A percentile compares a stretch with the other conserved stretches of the same genome.
Evolutionary conservation across 805 yeast species (phyloP).

Genomic region (Hanseniaspora taiwanica): DNA sequence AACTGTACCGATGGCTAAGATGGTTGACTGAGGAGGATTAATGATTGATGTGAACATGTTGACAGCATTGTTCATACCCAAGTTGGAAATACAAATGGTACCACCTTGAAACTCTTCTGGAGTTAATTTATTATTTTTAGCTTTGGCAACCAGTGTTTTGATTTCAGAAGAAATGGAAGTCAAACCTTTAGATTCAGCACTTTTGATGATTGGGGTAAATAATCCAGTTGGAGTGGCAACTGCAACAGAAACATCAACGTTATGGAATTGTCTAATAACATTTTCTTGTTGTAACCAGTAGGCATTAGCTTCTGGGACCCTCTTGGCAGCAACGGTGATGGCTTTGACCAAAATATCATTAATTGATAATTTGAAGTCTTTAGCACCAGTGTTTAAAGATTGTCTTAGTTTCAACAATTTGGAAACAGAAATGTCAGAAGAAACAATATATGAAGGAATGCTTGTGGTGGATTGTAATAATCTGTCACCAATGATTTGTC

Average conservation of each 20-base stretch:
- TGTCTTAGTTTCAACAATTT: conserved; percentile 87
- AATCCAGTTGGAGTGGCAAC: conserved; percentile 97
- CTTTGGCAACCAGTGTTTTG: conserved; percentile 92
- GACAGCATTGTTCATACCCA: conserved; percentile 97
- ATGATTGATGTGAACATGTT: conserved; percentile 87
- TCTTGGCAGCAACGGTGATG: conserved; percentile 72
- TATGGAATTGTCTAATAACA: conserved; percentile 80
- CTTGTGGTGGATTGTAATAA: conserved; percentile 72
- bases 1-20: conserved; percentile 87
- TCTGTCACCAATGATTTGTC: conserved; percentile 86
- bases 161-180: conserved; percentile 66
- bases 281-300: conserved; percentile 86
- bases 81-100: conserved; percentile 93
- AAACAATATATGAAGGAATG: conserved; percentile 86
- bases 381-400: conserved; percentile 71
- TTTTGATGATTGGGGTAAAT: conserved; percentile 87
- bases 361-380: conserved; percentile 84
- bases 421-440: conserved; percentile 73
- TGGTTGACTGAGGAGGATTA: conserved; percentile 95
- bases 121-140: conserved; percentile 79
- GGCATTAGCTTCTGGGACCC: conserved; percentile 90
- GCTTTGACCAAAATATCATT: conserved; percentile 94
- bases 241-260: conserved; percentile 95
- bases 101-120: conserved; percentile 99
- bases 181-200: conserved; percentile 81